Conservation (phyloP, 345 rosid species). For the Camelina sativa region DNA sequence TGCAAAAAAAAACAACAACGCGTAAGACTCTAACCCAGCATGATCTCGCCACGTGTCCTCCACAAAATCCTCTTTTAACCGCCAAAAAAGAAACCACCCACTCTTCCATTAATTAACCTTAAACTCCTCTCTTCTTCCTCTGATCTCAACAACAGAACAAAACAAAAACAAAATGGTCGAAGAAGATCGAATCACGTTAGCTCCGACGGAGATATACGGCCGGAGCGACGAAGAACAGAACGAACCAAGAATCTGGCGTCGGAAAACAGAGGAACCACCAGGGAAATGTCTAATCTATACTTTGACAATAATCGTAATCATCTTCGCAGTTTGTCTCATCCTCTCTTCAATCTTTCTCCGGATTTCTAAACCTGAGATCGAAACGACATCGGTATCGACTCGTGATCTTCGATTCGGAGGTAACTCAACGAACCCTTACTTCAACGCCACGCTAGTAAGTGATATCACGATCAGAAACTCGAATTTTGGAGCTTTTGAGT, state of each 20-base stretch:
- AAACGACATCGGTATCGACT: constrained; percentile 28
- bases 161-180: constrained; percentile 43
- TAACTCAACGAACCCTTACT: constrained; percentile 38
- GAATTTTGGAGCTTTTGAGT: constrained; percentile 57
- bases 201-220: constrained; percentile 38
- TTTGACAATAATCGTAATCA: constrained; percentile 47
- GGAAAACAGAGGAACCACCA: constrained; percentile 19
- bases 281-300: constrained; percentile 55
- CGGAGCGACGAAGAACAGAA: constrained; percentile 48
- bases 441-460: constrained; percentile 49
- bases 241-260: constrained; percentile 24
- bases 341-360: constrained; percentile 48
- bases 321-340: constrained; percentile 41
- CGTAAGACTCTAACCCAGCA: constrained; percentile 9
- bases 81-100: constrained; percentile 38
- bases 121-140: background rate
- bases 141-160: background rate
- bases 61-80: constrained; percentile 27
- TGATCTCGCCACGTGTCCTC: constrained; percentile 26
- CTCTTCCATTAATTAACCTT: constrained; percentile 5
- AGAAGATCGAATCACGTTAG: constrained; percentile 39
- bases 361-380: constrained; percentile 44
- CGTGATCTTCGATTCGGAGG: constrained; percentile 30
- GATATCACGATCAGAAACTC: constrained; percentile 50
- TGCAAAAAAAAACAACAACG: background rate